Evolutionary conservation across 2,329 filamentous ascomycete species (phyloP).

Genomic region (Fusarium mundagurra): DNA sequence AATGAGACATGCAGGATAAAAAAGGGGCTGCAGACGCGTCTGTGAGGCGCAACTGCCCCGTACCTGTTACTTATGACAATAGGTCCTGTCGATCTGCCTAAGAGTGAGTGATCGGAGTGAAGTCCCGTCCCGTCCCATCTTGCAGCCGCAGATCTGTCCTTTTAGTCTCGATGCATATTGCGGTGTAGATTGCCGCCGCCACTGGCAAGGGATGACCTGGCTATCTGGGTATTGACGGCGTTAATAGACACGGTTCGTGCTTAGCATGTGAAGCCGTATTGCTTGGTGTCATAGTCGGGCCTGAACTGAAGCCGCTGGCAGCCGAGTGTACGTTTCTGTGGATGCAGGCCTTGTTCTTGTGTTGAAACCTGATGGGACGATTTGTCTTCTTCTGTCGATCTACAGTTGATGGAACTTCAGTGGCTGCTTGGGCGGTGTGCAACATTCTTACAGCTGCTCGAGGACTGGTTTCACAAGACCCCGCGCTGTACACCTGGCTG

Average conservation of each 20-base stretch:
- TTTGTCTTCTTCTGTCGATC: accelerated
- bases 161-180: not conserved
- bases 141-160: not conserved
- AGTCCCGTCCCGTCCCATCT: not conserved
- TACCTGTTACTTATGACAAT: not conserved
- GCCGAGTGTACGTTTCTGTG: not conserved
- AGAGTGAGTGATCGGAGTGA: not conserved
- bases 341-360: not conserved
- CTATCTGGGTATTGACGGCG: not conserved
- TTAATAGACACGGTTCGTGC: accelerated
- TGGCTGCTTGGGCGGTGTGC: not conserved
- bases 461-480: not conserved
- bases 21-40: too few relatives aligned
- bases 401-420: accelerated
- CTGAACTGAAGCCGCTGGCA: accelerated
- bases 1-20: not conserved
- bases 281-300: too few relatives aligned
- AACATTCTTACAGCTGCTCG: not conserved
- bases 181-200: not conserved
- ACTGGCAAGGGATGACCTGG: not conserved
- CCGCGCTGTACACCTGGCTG: accelerated
- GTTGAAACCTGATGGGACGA: accelerated
- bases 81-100: accelerated
- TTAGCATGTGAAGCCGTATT: not conserved
- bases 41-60: not conserved